These are phyloP conservation scores for Wickerhamia fluorescens DNA, from an alignment of 805 yeast species.

Conservation along the genomic window DNA sequence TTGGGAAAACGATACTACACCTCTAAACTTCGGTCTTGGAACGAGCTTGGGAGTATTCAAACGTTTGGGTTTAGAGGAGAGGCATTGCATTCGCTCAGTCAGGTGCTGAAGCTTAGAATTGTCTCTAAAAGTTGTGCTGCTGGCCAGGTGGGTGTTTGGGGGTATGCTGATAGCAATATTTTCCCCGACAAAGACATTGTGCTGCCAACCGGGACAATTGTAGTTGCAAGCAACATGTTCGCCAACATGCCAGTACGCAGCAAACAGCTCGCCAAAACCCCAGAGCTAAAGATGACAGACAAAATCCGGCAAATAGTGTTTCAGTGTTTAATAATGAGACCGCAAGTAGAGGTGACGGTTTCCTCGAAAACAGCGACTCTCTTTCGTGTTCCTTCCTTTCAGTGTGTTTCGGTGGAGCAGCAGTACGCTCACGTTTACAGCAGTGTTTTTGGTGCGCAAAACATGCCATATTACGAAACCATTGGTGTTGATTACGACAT, in stretches of 20 bases:
- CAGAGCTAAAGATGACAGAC: conserved; percentile 15
- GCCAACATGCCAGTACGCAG: conserved; percentile 39
- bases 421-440: conserved; percentile 6
- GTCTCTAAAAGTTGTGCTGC: conserved; percentile 31
- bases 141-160: no score
- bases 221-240: conserved; percentile 34
- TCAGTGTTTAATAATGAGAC: no score
- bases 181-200: no score
- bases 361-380: no score
- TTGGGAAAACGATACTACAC: conserved; percentile 40
- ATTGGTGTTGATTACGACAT: conserved; percentile 18
- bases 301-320: background rate
- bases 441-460: conserved; percentile 22
- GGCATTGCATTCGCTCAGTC: conserved; percentile 6
- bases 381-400: no score
- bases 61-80: conserved; percentile 8
- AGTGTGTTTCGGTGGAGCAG: no score
- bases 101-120: conserved; percentile 34
- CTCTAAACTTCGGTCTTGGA: conserved; percentile 3
- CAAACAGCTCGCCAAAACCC: conserved; percentile 11
- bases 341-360: no score
- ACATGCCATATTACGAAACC: conserved; percentile 15
- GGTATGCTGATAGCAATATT: no score
- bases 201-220: no score
- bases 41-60: background rate